These are phyloP conservation scores for Annulohypoxylon nitens DNA, from an alignment of 495 filamentous ascomycete genomes.

Conservation along the genomic window DNA sequence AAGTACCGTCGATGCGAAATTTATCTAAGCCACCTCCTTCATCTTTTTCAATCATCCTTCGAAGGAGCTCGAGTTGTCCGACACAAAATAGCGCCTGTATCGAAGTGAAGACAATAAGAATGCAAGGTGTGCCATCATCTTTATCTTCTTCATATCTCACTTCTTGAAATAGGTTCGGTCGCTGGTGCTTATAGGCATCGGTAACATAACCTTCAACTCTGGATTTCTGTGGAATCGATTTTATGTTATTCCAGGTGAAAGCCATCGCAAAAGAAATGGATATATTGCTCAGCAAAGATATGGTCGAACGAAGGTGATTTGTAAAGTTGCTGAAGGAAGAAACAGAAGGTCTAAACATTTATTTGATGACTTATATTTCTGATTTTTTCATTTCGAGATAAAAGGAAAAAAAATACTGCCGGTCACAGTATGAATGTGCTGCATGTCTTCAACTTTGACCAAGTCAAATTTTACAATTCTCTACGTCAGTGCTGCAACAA, in stretches of 20 bases:
- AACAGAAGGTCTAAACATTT: neutral
- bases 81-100: neutral
- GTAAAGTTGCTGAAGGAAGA: neutral
- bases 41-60: slow-evolving; percentile 21
- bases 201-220: slow-evolving; percentile 7
- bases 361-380: neutral
- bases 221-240: slow-evolving; percentile 16
- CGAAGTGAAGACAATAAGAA: slow-evolving; percentile 27
- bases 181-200: neutral
- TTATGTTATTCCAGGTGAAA: slow-evolving; percentile 20
- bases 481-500: neutral
- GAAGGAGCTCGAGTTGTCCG: neutral
- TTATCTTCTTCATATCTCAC: slow-evolving; percentile 32
- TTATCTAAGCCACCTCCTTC: neutral
- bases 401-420: neutral
- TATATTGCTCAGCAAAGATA: neutral
- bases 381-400: neutral
- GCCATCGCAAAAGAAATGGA: slow-evolving; percentile 14
- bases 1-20: slow-evolving; percentile 35
- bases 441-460: neutral
- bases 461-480: neutral
- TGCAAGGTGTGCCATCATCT: slow-evolving; percentile 35
- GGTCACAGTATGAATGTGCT: neutral
- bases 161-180: neutral
- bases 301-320: neutral